These are phyloP conservation scores for Gentiana macrophylla DNA, from an alignment of 257 asterid species.

Conservation along the genomic window DNA sequence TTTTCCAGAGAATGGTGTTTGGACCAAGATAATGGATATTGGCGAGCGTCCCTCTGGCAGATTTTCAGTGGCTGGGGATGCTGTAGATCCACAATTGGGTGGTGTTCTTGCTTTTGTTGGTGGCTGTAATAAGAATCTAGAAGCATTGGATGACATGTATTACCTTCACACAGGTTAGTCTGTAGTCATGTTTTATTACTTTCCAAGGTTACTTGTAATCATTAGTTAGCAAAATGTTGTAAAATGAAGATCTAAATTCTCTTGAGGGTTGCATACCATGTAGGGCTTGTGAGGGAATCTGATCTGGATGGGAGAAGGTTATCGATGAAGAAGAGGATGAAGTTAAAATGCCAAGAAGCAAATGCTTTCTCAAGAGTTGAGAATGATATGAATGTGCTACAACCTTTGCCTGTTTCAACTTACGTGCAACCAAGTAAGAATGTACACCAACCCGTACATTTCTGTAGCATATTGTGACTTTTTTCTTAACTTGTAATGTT, in stretches of 20 bases:
- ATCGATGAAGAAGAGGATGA: slow-evolving; percentile 86
- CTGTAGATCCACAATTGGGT: slow-evolving; percentile 74
- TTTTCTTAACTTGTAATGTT: too few species aligned
- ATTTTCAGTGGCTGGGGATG: slow-evolving; percentile 93
- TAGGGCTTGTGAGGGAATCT: slow-evolving; percentile 57
- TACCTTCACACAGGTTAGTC: slow-evolving; percentile 74
- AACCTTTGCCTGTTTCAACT: slow-evolving; percentile 48
- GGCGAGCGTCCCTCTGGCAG: slow-evolving; percentile 90
- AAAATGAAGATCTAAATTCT: background rate
- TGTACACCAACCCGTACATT: background rate
- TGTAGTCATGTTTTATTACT: background rate
- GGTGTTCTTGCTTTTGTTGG: slow-evolving; percentile 83
- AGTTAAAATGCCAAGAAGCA: slow-evolving; percentile 75
- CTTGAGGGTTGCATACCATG: slow-evolving; percentile 2
- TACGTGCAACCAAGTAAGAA: slow-evolving; percentile 62
- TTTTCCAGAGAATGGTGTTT: slow-evolving; percentile 59
- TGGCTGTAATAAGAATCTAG: slow-evolving; percentile 94
- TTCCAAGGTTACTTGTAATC: background rate
- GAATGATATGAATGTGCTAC: slow-evolving; percentile 39
- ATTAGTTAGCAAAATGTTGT: slow-evolving; percentile 10
- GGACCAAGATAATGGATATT: slow-evolving; percentile 55
- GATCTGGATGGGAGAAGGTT: slow-evolving; percentile 60
- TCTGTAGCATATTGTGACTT: too few species aligned
- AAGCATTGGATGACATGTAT: slow-evolving; percentile 85
- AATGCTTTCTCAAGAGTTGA: slow-evolving; percentile 29